A percentile compares a stretch with the other conserved stretches of the same genome.
Evolutionary conservation across 495 filamentous ascomycete genomes (phyloP).

Genomic region (Hyaloscypha variabilis): DNA sequence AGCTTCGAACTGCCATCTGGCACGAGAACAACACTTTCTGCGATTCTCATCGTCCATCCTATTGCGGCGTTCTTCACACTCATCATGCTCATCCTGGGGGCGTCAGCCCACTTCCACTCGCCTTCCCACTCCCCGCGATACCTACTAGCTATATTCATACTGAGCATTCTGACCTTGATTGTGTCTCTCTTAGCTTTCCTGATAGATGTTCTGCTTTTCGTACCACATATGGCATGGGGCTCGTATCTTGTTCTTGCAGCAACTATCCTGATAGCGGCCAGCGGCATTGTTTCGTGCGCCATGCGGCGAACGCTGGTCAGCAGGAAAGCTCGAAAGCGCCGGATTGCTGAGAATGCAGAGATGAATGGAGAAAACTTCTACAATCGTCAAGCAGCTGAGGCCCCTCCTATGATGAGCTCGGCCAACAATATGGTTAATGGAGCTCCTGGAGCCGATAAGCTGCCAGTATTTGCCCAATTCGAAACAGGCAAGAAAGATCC

Average conservation of each 20-base stretch:
- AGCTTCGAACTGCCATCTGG: conserved; percentile 74
- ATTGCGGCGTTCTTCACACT: conserved; percentile 86
- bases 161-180: conserved; percentile 82
- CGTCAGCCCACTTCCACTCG: conserved; percentile 82
- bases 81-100: conserved; percentile 78
- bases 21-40: conserved; percentile 83
- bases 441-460: conserved; percentile 53
- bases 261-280: conserved; percentile 82
- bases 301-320: conserved; percentile 94
- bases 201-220: conserved; percentile 93
- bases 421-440: conserved; percentile 54
- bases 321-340: conserved; percentile 86
- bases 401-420: conserved; percentile 44
- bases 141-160: conserved; percentile 79
- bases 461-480: conserved; percentile 77
- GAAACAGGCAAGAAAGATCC: conserved; percentile 64
- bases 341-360: conserved; percentile 89
- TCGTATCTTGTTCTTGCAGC: conserved; percentile 93
- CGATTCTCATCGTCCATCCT: conserved; percentile 90
- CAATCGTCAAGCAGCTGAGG: conserved; percentile 63
- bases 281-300: conserved; percentile 88
- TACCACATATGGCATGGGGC: conserved; percentile 91
- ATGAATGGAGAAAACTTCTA: conserved; percentile 96
- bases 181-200: conserved; percentile 87
- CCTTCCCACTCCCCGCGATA: conserved; percentile 94